Evolutionary conservation across 495 filamentous ascomycete species (phyloP), one percentile per base, ranked within the genome.

Genomic region (Pyrenula massariospora): DNA sequence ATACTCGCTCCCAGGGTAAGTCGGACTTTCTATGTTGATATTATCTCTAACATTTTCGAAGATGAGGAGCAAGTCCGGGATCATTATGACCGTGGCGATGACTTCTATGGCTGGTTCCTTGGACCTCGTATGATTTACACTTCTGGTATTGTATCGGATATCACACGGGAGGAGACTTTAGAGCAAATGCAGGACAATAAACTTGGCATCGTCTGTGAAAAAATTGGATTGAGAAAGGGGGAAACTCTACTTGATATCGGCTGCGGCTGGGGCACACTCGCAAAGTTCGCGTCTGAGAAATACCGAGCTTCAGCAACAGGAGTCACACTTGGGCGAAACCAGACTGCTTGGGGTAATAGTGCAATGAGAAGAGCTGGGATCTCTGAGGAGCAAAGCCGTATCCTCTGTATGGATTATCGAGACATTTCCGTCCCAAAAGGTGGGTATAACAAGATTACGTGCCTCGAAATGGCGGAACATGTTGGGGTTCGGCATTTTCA

Each of bases 381-480:
- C 57, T 63, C 72, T n/a, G 81, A 84, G 54, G 67, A 69, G 48
- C 84, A 87, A 65, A 83, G 78, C 68, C 71, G 69, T n/a, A 83
- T 87, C 59, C 63, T 82, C 42, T 87, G 84, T 69, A 74, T 77
- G 69, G 84, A 87, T 68, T 87, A 87, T 73, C 83, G 84, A 57
- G 84, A 87, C 64, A 78, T 85, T 63, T 73, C 80, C 25, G 70
- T 77, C n/a, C 74, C 79, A 10, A 62, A 76, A 20, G 81, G 82
- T 54, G 75, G 78, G 10, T 87, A 83, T 68, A 77, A 82, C 64
- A 84, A 84, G 66, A 86, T 87, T 64, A 87, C 84, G 53, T 87
- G 84, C 63, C 73, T 87, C n/a, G 84, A 87, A 66, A 87, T 87
- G 84, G 84, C 83, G n/a, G 84, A 87, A 67, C 84, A 87, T 62